phyloP scores from a whole-genome alignment of 768 basidiomycete species.

The Boletus vinaceobasis region DNA sequence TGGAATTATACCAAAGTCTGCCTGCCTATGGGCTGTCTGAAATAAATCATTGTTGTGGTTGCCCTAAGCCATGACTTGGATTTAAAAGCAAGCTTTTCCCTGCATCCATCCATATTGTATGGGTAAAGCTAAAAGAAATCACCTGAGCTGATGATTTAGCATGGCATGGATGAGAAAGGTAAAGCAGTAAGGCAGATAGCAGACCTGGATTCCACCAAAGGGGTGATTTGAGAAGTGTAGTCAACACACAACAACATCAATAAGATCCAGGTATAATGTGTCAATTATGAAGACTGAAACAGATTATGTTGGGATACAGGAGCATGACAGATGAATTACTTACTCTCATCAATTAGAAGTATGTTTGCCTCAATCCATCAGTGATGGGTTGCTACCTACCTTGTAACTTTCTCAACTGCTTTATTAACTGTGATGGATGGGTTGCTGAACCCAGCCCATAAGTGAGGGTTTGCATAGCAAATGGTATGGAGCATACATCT shows the following conservation, averaged over 20 bases:
- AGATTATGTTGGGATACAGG: no score
- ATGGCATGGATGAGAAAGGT: not conserved
- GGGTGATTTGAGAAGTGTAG: not conserved
- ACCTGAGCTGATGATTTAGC: not conserved
- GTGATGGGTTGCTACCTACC: not conserved
- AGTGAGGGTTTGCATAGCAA: not conserved
- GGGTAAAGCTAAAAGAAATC: constrained; percentile 1
- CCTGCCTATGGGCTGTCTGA: not conserved
- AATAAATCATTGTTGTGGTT: not conserved
- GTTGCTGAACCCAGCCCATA: not conserved
- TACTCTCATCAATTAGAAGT: not conserved
- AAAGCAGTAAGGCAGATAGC: not conserved
- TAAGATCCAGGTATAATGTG: not conserved
- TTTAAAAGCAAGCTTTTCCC: not conserved
- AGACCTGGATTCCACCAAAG: not conserved
- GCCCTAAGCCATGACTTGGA: not conserved
- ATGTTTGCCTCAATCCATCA: not conserved
- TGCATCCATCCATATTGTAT: not conserved
- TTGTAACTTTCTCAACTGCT: not conserved
- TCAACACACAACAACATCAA: not conserved
- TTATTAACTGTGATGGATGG: not conserved
- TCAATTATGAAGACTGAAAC: not conserved
- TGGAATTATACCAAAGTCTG: no score
- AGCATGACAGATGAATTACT: no score
- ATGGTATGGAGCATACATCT: not conserved